Percentiles rank a stretch among this genome's conserved stretches.
These are phyloP conservation scores for Spiraea crenata DNA, from an alignment of 331 rosid genomes.

Conservation along the genomic window DNA sequence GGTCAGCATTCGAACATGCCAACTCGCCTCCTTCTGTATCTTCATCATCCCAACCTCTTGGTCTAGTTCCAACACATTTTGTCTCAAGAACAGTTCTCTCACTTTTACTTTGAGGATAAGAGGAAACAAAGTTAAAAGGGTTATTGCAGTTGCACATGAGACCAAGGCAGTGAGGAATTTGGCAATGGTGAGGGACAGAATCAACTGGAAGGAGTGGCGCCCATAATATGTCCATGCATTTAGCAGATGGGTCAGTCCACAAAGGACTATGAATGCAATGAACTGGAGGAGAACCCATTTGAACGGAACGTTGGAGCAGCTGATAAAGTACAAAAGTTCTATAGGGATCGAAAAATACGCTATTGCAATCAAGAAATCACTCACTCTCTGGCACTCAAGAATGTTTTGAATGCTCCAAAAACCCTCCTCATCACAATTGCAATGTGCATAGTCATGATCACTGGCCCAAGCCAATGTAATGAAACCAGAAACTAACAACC, in stretches of 20 bases:
- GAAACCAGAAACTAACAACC: conserved; percentile 14
- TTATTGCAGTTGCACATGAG: conserved; percentile 77
- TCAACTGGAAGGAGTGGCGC: conserved; percentile 61
- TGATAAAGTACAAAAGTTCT: conserved; percentile 60
- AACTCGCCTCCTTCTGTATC: conserved; percentile 69
- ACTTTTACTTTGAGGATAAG: conserved; percentile 72
- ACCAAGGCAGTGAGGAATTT: conserved; percentile 79
- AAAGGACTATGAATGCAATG: conserved; percentile 69
- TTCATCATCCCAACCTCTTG: conserved; percentile 86
- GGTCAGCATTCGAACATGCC: conserved; percentile 84
- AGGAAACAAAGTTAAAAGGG: conserved; percentile 70
- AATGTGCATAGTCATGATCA: conserved; percentile 23
- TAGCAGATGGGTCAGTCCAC: conserved; percentile 69
- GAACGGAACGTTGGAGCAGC: conserved; percentile 50
- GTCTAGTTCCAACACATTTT: conserved; percentile 69
- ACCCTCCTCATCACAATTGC: conserved; percentile 43
- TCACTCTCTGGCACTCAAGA: conserved; percentile 37
- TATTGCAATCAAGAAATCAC: conserved; percentile 40
- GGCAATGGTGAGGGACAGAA: conserved; percentile 62
- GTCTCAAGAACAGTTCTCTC: conserved; percentile 71
- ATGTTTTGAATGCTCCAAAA: conserved; percentile 35
- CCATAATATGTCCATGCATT: conserved; percentile 69
- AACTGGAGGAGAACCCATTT: conserved; percentile 58
- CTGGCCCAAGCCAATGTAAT: conserved; percentile 14
- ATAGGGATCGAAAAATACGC: conserved; percentile 46